These are phyloP conservation scores for Umbelopsis isabellina DNA, from an alignment of 192 early-diverging fungal species.

Conservation along the genomic window DNA sequence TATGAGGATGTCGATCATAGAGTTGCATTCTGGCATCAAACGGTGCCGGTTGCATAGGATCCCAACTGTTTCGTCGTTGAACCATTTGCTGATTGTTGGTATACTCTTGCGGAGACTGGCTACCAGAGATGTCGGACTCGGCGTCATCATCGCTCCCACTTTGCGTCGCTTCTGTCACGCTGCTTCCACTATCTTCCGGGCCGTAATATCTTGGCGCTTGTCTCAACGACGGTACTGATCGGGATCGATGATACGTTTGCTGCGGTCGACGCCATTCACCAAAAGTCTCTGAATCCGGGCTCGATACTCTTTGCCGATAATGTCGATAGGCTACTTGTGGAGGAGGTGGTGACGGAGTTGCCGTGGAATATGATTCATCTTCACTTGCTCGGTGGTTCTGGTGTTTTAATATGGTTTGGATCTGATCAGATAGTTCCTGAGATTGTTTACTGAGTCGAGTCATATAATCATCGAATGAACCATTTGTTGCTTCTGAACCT, in stretches of 20 bases:
- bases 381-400: not conserved
- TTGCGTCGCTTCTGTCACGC: not conserved
- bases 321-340: not conserved
- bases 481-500: not conserved
- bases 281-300: not conserved
- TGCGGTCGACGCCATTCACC: not conserved
- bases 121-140: not conserved
- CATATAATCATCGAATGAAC: conserved; percentile 7
- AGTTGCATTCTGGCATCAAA: conserved; percentile 16
- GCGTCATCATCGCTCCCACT: not conserved
- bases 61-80: not conserved
- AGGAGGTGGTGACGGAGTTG: not conserved
- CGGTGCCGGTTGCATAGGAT: conserved; percentile 13
- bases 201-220: not conserved
- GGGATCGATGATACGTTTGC: not conserved
- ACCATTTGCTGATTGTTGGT: not conserved
- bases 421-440: not conserved
- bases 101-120: not conserved
- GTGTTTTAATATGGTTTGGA: conserved; percentile 4
- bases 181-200: not conserved
- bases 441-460: not conserved
- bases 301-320: not conserved
- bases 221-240: conserved; percentile 6
- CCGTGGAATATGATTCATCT: conserved; percentile 1
- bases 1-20: conserved; percentile 19